Conservation (phyloP, 768 basidiomycete species). For the Suillus sp. region DNA sequence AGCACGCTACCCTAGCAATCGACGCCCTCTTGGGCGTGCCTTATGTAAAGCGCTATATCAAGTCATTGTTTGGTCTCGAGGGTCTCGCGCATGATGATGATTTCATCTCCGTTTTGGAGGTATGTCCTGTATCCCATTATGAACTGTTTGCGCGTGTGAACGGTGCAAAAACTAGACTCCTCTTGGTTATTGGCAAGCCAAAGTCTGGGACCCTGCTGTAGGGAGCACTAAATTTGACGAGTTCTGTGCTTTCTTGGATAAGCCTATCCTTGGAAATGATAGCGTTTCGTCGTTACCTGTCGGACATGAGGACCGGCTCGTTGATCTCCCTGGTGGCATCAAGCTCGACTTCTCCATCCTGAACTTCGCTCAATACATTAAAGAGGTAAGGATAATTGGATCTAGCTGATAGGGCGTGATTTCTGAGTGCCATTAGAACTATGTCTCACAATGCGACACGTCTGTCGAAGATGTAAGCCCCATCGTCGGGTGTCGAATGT, state of each 20-base stretch:
- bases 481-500: conserved; percentile 3
- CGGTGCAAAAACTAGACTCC: conserved; percentile 45
- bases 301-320: conserved; percentile 50
- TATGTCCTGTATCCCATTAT: conserved; percentile 32
- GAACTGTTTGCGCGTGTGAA: conserved; percentile 12
- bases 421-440: conserved; percentile 38
- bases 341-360: conserved; percentile 59
- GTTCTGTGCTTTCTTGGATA: conserved; percentile 63
- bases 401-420: conserved; percentile 4
- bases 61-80: conserved; percentile 74
- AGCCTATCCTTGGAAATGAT: conserved; percentile 39
- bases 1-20: conserved; percentile 57
- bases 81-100: conserved; percentile 73
- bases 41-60: conserved; percentile 53
- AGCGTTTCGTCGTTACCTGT: conserved; percentile 45
- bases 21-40: conserved; percentile 60
- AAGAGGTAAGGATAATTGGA: conserved; percentile 46
- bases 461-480: conserved; percentile 52
- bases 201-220: conserved; percentile 83
- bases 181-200: conserved; percentile 76
- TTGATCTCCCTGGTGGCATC: conserved; percentile 47
- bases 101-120: conserved; percentile 70
- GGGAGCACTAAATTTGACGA: conserved; percentile 63
- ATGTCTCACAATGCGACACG: conserved; percentile 56
- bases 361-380: conserved; percentile 81